A percentile compares a stretch with the other conserved stretches of the same genome.
phyloP scores from a whole-genome alignment of 148 eudicot genomes.

The Diospyros lotus region DNA sequence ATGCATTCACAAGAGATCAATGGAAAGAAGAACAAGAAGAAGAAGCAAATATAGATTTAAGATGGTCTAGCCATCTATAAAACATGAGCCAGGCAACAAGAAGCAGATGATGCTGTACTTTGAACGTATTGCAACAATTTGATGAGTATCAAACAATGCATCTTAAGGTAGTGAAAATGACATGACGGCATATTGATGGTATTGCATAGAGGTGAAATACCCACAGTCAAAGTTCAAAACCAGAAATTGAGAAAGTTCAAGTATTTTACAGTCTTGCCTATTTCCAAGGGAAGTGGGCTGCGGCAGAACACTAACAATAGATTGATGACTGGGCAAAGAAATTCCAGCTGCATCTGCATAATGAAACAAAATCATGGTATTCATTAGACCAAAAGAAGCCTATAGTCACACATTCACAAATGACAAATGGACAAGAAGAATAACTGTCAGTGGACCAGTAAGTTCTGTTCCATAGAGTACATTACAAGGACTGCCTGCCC shows the following conservation, averaged over 20 bases:
- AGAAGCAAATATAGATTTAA: neutral
- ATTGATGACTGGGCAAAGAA: constrained; percentile 45
- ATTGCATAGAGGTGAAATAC: too few species aligned
- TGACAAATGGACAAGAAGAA: too few species aligned
- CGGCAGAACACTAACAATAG: constrained; percentile 81
- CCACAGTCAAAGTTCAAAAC: constrained; percentile 1
- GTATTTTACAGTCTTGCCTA: constrained; percentile 44
- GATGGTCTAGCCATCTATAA: constrained; percentile 1
- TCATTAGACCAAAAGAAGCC: neutral
- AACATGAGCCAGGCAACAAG: neutral
- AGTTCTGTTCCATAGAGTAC: too few species aligned
- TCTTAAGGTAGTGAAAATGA: neutral
- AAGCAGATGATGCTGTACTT: neutral
- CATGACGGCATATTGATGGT: too few species aligned
- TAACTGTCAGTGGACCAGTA: too few species aligned
- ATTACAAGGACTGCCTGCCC: too few species aligned
- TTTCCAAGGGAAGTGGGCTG: constrained; percentile 80
- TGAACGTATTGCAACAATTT: neutral
- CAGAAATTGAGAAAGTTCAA: constrained; percentile 12
- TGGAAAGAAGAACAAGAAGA: neutral
- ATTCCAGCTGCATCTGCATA: constrained; percentile 74
- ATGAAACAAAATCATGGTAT: constrained; percentile 9
- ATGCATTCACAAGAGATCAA: neutral
- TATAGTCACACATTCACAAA: neutral
- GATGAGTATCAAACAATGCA: constrained; percentile 7